Percentiles rank a stretch among this genome's conserved stretches.
phyloP scores from a whole-genome alignment of 805 yeast species.

The Hanseniaspora mollemarum region DNA sequence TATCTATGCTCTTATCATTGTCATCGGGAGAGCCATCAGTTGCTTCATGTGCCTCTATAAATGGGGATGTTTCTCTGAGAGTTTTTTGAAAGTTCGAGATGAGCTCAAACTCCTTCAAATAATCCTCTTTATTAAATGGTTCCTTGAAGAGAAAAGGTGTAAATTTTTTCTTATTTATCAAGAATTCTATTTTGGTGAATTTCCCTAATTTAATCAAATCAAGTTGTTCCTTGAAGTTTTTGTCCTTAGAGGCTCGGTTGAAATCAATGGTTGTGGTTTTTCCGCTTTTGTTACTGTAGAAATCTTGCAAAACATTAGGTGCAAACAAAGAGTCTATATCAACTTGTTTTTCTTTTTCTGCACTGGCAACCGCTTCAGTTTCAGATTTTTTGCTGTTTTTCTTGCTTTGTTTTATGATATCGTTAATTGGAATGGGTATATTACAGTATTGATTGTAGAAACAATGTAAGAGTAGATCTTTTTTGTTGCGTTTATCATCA shows the following conservation, averaged over 20 bases:
- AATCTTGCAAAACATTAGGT: background rate
- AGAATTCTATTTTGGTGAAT: background rate
- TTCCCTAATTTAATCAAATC: background rate
- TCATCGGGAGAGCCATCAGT: background rate
- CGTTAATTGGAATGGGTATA: background rate
- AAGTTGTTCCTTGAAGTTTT: background rate
- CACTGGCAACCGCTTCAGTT: background rate
- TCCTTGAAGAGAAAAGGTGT: background rate
- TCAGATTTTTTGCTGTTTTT: background rate
- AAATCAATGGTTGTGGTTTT: background rate
- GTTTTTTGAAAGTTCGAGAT: background rate
- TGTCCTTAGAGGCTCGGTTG: background rate
- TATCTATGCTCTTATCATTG: no score
- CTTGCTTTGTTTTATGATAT: background rate
- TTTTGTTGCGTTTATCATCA: background rate
- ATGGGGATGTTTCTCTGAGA: background rate
- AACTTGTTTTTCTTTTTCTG: background rate
- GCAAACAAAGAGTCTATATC: background rate
- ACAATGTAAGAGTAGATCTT: background rate
- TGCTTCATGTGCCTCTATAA: background rate
- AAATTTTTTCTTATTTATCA: background rate
- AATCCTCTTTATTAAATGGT: slow-evolving; percentile 1
- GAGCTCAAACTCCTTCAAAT: background rate
- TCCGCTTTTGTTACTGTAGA: background rate
- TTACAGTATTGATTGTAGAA: background rate